Evolutionary conservation across 2,329 filamentous ascomycete genomes (phyloP).

Genomic region (Paramyrothecium sp.): DNA sequence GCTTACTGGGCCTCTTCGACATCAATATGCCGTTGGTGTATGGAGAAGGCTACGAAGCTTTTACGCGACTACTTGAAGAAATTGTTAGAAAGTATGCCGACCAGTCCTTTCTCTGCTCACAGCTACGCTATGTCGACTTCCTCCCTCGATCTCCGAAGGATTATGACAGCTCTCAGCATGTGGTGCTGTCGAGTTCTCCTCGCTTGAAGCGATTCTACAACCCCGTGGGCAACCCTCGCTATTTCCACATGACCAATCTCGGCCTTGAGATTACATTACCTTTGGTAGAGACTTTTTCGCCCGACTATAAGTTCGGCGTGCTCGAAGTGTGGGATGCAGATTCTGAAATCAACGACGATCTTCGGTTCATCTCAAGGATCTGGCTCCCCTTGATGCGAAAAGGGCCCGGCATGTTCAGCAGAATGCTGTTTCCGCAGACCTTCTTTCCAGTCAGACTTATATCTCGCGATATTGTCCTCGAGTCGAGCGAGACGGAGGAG

Average conservation of each 20-base stretch:
- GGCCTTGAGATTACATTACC: constrained; percentile 1
- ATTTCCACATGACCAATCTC: constrained; percentile 2
- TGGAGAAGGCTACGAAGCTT: constrained; percentile 1
- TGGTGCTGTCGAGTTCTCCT: background rate
- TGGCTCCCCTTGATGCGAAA: background rate
- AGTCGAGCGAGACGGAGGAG: background rate
- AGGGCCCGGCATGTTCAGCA: background rate
- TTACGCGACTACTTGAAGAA: background rate
- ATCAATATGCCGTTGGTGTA: constrained; percentile 1
- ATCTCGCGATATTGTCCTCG: background rate
- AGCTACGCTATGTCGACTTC: constrained; percentile 1
- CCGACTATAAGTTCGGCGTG: background rate
- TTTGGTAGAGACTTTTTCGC: background rate
- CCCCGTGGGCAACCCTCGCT: background rate
- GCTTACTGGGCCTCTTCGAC: constrained; percentile 24
- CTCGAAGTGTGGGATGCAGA: constrained; percentile 3
- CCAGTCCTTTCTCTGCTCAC: background rate
- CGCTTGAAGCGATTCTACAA: background rate
- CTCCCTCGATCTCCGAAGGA: background rate
- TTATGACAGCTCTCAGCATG: background rate
- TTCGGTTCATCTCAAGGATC: background rate
- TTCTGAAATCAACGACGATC: background rate
- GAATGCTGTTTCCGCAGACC: background rate
- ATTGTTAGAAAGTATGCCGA: constrained; percentile 1
- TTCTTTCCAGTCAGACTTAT: background rate